These are phyloP conservation scores for Crotalaria pallida DNA, from an alignment of 306 rosid species.

Conservation along the genomic window DNA sequence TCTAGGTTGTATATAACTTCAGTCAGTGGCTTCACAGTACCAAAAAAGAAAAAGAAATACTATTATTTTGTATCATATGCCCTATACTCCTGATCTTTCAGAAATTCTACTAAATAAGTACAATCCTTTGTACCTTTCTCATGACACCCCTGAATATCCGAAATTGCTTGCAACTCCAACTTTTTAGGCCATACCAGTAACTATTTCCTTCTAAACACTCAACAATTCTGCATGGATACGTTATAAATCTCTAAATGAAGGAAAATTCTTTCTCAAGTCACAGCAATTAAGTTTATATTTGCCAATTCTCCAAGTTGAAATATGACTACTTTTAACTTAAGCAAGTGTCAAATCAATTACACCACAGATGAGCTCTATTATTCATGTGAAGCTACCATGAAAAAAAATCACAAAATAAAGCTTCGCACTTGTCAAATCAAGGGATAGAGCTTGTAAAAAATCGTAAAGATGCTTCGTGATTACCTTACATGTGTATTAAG, in stretches of 20 bases:
- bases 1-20: neutral
- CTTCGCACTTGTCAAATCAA: neutral
- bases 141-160: neutral
- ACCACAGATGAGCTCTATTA: neutral
- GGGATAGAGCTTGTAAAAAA: neutral
- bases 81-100: neutral
- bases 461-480: neutral
- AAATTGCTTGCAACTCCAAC: neutral
- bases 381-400: neutral
- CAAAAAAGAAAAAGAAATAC: neutral
- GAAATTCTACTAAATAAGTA: neutral
- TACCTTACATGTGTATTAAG: constrained; percentile 12
- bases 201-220: neutral
- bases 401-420: neutral
- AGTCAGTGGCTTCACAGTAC: neutral
- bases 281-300: neutral
- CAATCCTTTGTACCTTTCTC: neutral
- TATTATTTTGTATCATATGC: neutral
- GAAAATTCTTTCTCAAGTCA: neutral
- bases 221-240: neutral
- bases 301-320: constrained; percentile 5
- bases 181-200: neutral
- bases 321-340: neutral
- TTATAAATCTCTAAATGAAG: neutral
- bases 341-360: neutral